phyloP scores from a whole-genome alignment of 371 early-diverging fungal genomes.

The Apophysomyces elegans region DNA sequence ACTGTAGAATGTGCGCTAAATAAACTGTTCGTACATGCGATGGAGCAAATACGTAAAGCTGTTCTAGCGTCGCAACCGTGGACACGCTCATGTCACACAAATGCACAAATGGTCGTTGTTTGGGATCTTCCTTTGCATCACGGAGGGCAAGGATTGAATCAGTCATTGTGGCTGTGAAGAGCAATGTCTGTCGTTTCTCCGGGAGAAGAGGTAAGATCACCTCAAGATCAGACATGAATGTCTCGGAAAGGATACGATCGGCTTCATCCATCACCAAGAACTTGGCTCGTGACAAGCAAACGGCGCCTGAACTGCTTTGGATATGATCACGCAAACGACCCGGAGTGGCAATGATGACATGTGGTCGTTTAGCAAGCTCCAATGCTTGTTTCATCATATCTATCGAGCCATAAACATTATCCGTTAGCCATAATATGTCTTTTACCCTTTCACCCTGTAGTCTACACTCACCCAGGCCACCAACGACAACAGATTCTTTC shows the following conservation, averaged over 20 bases:
- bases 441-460: neutral
- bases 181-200: slow-evolving; percentile 83
- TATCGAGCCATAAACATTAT: slow-evolving; percentile 3
- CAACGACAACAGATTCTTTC: slow-evolving; percentile 91
- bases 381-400: slow-evolving; percentile 95
- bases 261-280: slow-evolving; percentile 98
- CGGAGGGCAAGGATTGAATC: slow-evolving; percentile 71
- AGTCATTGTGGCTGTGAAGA: slow-evolving; percentile 98
- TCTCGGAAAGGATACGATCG: slow-evolving; percentile 86
- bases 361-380: slow-evolving; percentile 87
- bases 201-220: slow-evolving; percentile 82
- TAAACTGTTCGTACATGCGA: slow-evolving; percentile 92
- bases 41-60: slow-evolving; percentile 93
- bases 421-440: neutral
- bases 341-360: slow-evolving; percentile 97
- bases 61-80: slow-evolving; percentile 88
- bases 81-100: slow-evolving; percentile 74
- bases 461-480: slow-evolving; percentile 79
- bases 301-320: slow-evolving; percentile 70
- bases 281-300: slow-evolving; percentile 58
- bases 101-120: slow-evolving; percentile 79
- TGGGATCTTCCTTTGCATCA: slow-evolving; percentile 44
- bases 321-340: slow-evolving; percentile 97
- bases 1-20: slow-evolving; percentile 77
- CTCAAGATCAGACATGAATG: slow-evolving; percentile 85